Conservation (phyloP, 768 basidiomycete genomes). For the Mycena sanguinolenta region DNA sequence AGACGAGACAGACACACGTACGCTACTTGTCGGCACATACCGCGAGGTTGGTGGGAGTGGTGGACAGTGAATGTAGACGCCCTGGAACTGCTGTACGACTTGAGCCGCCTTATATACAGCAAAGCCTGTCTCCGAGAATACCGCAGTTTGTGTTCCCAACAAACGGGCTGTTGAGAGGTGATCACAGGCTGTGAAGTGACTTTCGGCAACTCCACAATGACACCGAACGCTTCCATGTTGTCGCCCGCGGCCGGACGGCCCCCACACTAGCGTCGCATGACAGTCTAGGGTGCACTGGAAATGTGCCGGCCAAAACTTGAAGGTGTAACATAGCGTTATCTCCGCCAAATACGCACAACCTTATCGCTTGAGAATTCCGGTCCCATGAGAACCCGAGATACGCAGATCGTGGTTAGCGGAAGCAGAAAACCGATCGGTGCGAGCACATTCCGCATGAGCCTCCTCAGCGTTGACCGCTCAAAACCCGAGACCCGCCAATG, state of each 20-base stretch:
- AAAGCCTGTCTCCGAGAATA: neutral
- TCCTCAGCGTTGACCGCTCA: neutral
- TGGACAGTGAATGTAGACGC: neutral
- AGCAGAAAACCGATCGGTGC: neutral
- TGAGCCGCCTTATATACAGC: conserved; percentile 17
- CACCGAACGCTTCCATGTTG: neutral
- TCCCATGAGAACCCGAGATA: neutral
- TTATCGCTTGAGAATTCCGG: conserved; percentile 11
- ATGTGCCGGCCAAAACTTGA: neutral
- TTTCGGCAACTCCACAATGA: conserved; percentile 1
- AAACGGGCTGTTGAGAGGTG: neutral
- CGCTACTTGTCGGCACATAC: conserved; percentile 65
- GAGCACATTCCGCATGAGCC: neutral
- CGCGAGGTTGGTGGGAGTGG: neutral
- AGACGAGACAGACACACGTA: conserved; percentile 43
- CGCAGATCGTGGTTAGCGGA: neutral
- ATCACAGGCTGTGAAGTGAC: conserved; percentile 14
- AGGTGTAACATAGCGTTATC: neutral
- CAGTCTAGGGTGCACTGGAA: neutral
- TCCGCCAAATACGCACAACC: conserved; percentile 11
- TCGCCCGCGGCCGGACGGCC: conserved; percentile 9
- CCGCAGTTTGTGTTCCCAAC: conserved; percentile 11
- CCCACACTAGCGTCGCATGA: neutral
- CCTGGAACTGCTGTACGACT: neutral
- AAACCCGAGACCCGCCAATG: neutral